Evolutionary conservation across 2,329 filamentous ascomycete species (phyloP).

Genomic region (Fusarium odoratissimum): DNA sequence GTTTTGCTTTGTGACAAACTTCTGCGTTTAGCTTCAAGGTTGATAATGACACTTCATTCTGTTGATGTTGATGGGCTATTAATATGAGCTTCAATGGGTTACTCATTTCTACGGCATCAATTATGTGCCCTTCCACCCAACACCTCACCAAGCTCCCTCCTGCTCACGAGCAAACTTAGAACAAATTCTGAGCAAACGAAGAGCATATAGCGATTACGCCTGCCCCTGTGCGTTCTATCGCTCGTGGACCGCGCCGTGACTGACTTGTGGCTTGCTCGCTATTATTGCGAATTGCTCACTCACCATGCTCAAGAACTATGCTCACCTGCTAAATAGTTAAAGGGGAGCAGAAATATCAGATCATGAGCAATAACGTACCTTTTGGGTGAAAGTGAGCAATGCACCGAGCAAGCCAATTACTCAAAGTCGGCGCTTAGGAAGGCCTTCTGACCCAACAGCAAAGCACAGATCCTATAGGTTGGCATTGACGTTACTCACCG

Average conservation of each 20-base stretch:
- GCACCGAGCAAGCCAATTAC: neutral
- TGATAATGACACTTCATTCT: accelerated
- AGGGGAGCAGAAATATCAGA: neutral
- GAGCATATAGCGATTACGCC: accelerated
- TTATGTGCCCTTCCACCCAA: neutral
- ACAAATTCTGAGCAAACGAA: neutral
- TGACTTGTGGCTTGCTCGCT: too few relatives aligned
- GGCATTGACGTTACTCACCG: neutral
- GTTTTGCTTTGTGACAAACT: accelerated
- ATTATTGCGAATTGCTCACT: neutral
- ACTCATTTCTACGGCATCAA: too few relatives aligned
- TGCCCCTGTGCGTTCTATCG: too few relatives aligned
- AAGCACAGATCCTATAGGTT: too few relatives aligned
- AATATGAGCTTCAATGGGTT: neutral
- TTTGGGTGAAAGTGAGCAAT: accelerated
- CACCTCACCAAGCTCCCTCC: too few relatives aligned
- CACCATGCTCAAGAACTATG: neutral
- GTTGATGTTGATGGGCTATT: accelerated
- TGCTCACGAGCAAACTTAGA: neutral
- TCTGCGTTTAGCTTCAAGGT: neutral
- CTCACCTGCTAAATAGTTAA: accelerated
- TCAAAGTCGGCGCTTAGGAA: neutral
- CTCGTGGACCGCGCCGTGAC: too few relatives aligned
- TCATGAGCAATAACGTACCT: accelerated
- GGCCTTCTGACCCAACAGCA: neutral